Base-by-base conservation (phyloP, 108 stramenopile species). In the Tribonema minus region DNA sequence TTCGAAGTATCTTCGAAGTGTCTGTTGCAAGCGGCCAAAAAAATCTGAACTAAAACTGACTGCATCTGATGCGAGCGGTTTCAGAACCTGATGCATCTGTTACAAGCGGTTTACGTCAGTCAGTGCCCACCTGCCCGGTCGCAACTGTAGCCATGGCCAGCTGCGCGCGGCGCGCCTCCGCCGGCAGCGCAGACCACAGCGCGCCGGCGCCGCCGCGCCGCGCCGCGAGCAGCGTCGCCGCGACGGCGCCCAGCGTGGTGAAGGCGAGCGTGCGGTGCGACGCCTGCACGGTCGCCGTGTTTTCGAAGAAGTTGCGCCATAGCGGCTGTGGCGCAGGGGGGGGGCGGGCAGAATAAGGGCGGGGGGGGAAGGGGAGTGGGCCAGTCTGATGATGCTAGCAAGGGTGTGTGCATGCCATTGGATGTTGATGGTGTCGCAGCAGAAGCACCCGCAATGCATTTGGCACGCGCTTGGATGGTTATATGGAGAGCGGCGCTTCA, bases 271-370 rank as follows among this genome's bases (percentile, higher is more conserved):
- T 69, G 36, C 98, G 89, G 77, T 99, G 98, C 76, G 98, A 95
- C 77, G 93, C 95, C 81, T 99, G 98, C 27, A 99, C 98, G 30
- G 90, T 93, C 3, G 96, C 96, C 12, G 98, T 96, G 72, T 95
- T 98, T 65, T 98, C 95, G 68, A 95, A 92, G 28, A 94, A 61
- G 67, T 98, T 98, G 33, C 90, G 82, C 81, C 87, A 90, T 72
- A 82, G 85, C 0, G 95, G 95, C 40, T 37, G 34, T 31, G 89
- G 34, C 0, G 85, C 86, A 1, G 82, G 37, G 28, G n/a, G n/a
- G n/a, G n/a, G n/a, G n/a, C n/a, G n/a, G n/a, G n/a, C n/a, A n/a
- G n/a, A n/a, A n/a, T 36, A n/a, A 27, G 33, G 25, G 32, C 6
- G 40, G 2, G 23, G 9, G 27, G 2, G 67, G 28, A 41, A 5